Percentiles rank a stretch among this genome's conserved stretches.
Evolutionary conservation across 345 rosid species (phyloP).

Genomic region (Melastoma malabathricum): DNA sequence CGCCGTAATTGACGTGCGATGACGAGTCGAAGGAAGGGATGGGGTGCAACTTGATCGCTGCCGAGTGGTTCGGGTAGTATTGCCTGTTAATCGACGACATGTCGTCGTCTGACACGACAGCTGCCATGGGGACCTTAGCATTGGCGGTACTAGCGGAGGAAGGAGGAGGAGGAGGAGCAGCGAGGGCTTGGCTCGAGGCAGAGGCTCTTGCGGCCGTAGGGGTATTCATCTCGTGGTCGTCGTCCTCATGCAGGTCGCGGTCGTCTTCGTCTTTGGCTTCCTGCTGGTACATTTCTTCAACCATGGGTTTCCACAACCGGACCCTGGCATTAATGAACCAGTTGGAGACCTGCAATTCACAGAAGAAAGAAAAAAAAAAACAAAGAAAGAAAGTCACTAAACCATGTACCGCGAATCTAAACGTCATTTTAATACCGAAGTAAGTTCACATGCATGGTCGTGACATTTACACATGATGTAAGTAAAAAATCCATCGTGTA

Average conservation of each 20-base stretch:
- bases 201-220: constrained; percentile 13
- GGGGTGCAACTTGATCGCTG: constrained; percentile 13
- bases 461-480: too few relatives aligned
- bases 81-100: constrained; percentile 47
- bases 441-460: too few relatives aligned
- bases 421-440: too few relatives aligned
- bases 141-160: constrained; percentile 17
- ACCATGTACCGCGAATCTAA: too few relatives aligned
- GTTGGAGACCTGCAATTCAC: constrained; percentile 64
- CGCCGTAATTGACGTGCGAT: constrained; percentile 5
- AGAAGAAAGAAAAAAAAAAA: neutral
- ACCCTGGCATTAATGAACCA: constrained; percentile 99
- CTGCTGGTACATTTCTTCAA: constrained; percentile 96
- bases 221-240: constrained; percentile 11
- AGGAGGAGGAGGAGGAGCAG: constrained; percentile 10
- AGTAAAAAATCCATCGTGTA: too few relatives aligned
- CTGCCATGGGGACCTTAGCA: constrained; percentile 27
- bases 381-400: too few relatives aligned
- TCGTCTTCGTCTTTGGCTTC: constrained; percentile 50
- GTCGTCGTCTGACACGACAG: constrained; percentile 35
- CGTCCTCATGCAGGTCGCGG: constrained; percentile 5
- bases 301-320: constrained; percentile 98
- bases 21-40: constrained; percentile 8
- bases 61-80: constrained; percentile 37
- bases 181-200: neutral